A percentile compares a stretch with the other conserved stretches of the same genome.
These are phyloP conservation scores for Tieghemostelium lacteum DNA, from an alignment of 78 protist genomes.

Conservation along the genomic window DNA sequence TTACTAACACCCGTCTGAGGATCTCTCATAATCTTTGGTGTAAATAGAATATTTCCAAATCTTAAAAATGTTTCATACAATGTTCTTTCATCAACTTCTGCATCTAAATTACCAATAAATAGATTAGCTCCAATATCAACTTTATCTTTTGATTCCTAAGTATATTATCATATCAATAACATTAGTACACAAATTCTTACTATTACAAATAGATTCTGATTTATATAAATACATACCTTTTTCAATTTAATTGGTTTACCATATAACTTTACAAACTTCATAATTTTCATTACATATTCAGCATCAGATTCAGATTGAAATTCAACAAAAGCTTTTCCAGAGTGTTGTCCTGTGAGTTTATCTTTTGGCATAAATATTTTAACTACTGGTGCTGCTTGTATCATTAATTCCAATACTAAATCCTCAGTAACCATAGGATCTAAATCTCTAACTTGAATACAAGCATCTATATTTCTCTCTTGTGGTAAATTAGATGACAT, in stretches of 20 bases:
- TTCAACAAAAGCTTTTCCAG: slow-evolving; percentile 98
- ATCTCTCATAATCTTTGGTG: slow-evolving; percentile 97
- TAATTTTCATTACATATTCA: slow-evolving; percentile 95
- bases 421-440: slow-evolving; percentile 94
- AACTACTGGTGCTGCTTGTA: slow-evolving; percentile 97
- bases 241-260: slow-evolving; percentile 96
- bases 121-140: slow-evolving; percentile 96
- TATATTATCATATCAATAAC: neutral
- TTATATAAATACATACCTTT: slow-evolving; percentile 51
- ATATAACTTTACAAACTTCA: slow-evolving; percentile 93
- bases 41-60: slow-evolving; percentile 93
- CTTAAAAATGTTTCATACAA: slow-evolving; percentile 96
- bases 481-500: slow-evolving; percentile 82
- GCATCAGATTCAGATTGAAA: slow-evolving; percentile 95
- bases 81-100: slow-evolving; percentile 97
- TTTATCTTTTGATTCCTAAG: slow-evolving; percentile 57
- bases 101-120: slow-evolving; percentile 96
- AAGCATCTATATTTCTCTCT: slow-evolving; percentile 94
- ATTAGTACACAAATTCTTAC: neutral
- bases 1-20: slow-evolving; percentile 90
- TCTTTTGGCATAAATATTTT: slow-evolving; percentile 97
- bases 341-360: slow-evolving; percentile 89
- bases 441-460: slow-evolving; percentile 95
- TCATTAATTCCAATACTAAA: slow-evolving; percentile 96
- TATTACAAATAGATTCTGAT: neutral